These are phyloP conservation scores for Pseudofabraea citricarpa DNA, from an alignment of 2,329 filamentous ascomycete genomes.

Conservation along the genomic window DNA sequence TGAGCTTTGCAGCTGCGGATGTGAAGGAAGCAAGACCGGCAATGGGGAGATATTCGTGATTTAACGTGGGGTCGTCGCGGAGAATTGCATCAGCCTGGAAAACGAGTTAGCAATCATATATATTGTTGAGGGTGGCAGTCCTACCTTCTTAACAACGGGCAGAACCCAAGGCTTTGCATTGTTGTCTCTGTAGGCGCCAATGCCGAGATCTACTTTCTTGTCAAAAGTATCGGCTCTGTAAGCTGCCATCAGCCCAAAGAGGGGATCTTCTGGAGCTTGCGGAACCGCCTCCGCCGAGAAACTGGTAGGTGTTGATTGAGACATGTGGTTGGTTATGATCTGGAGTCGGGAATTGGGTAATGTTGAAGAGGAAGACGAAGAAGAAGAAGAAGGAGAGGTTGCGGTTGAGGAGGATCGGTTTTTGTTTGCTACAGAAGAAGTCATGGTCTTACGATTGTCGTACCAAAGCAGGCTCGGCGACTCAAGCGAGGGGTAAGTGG, in stretches of 20 bases:
- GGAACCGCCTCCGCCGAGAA: constrained; percentile 77
- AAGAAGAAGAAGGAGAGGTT: constrained; percentile 2
- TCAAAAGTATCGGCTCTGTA: constrained; percentile 72
- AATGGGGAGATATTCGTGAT: constrained; percentile 98
- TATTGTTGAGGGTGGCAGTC: constrained; percentile 15
- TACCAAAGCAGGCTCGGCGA: too few relatives aligned
- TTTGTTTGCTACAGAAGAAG: constrained; percentile 5
- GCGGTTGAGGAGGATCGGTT: constrained; percentile 4
- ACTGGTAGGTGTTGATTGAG: constrained; percentile 46
- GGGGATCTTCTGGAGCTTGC: constrained; percentile 87
- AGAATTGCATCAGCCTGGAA: constrained; percentile 83
- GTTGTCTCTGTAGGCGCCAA: constrained; percentile 93
- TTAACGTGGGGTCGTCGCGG: constrained; percentile 80
- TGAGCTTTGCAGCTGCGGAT: constrained; percentile 82
- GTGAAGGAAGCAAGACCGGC: constrained; percentile 84
- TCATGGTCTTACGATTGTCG: background rate
- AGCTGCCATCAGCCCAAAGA: constrained; percentile 88
- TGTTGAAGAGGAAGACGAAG: constrained; percentile 18
- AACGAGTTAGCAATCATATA: constrained; percentile 10
- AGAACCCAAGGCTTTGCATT: constrained; percentile 96
- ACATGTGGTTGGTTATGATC: constrained; percentile 67
- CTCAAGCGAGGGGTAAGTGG: too few relatives aligned
- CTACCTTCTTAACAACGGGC: constrained; percentile 92
- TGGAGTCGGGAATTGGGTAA: constrained; percentile 48
- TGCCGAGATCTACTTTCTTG: constrained; percentile 85